A percentile compares a stretch with the other conserved stretches of the same genome.
phyloP scores from a whole-genome alignment of 371 early-diverging fungal genomes.

The Batkoa obscura region DNA sequence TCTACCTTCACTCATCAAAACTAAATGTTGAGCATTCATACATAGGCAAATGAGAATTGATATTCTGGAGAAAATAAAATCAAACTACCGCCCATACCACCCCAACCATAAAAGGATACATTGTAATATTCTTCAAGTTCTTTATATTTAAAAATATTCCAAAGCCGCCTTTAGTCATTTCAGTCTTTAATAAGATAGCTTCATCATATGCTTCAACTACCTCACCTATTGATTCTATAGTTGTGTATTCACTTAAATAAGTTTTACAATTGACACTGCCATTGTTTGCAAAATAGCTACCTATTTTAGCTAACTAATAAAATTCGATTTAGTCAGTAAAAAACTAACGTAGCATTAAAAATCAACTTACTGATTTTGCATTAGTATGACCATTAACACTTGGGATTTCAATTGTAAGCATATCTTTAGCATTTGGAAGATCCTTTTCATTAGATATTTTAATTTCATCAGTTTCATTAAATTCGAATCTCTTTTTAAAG shows the following conservation, averaged over 20 bases:
- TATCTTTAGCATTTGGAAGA: not conserved
- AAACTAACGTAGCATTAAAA: too few relatives aligned
- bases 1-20: conserved; percentile 6
- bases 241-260: not conserved
- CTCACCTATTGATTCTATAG: not conserved
- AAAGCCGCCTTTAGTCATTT: not conserved
- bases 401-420: not conserved
- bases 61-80: conserved; percentile 28
- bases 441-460: not conserved
- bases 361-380: not conserved
- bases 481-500: not conserved
- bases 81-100: conserved; percentile 33
- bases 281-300: not conserved
- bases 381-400: conserved; percentile 2
- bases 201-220: conserved; percentile 3
- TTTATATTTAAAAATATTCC: conserved; percentile 9
- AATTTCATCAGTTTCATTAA: not conserved
- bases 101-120: conserved; percentile 21
- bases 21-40: conserved; percentile 15
- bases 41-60: conserved; percentile 29
- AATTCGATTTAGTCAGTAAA: not conserved
- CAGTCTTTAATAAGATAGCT: conserved; percentile 3
- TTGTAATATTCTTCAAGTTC: conserved; percentile 1
- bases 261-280: not conserved
- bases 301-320: not conserved